Evolutionary conservation across 805 yeast species (phyloP).

Genomic region (baker's yeast (Saccharomyces cerevisiae)): DNA sequence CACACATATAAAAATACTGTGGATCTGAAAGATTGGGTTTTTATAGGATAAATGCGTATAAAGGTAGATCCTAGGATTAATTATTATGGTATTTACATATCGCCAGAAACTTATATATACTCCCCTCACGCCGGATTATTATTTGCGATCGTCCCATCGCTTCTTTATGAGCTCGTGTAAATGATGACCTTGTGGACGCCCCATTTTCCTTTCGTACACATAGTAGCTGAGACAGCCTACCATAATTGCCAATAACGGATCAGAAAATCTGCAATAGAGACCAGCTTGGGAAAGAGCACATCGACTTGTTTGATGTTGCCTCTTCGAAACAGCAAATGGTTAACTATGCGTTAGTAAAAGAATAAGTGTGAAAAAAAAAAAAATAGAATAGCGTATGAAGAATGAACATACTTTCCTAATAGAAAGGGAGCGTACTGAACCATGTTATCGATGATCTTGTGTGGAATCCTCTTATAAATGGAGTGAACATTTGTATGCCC

Average conservation of each 20-base stretch:
- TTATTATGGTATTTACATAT: background rate
- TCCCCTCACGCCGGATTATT: background rate
- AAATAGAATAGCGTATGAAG: background rate
- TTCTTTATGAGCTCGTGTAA: conserved; percentile 44
- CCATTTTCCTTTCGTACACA: conserved; percentile 50
- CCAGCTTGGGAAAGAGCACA: background rate
- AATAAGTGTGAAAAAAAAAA: background rate
- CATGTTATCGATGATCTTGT: background rate
- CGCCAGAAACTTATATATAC: background rate
- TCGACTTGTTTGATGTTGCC: conserved; percentile 1
- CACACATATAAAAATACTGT: background rate
- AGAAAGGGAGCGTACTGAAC: conserved; percentile 33
- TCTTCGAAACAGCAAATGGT: conserved; percentile 4
- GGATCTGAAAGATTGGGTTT: background rate
- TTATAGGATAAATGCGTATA: background rate
- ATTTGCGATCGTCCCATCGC: conserved; percentile 14
- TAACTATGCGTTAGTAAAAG: conserved; percentile 9
- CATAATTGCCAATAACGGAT: conserved; percentile 55
- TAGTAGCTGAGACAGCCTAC: conserved; percentile 60
- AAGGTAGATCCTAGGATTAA: background rate
- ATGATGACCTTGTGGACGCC: conserved; percentile 51
- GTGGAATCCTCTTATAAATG: background rate
- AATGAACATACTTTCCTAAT: conserved; percentile 33
- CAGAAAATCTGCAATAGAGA: conserved; percentile 36
- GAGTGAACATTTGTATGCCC: background rate